Base-by-base conservation (phyloP, 192 early-diverging fungal species). In the Linnemannia hyalina region DNA sequence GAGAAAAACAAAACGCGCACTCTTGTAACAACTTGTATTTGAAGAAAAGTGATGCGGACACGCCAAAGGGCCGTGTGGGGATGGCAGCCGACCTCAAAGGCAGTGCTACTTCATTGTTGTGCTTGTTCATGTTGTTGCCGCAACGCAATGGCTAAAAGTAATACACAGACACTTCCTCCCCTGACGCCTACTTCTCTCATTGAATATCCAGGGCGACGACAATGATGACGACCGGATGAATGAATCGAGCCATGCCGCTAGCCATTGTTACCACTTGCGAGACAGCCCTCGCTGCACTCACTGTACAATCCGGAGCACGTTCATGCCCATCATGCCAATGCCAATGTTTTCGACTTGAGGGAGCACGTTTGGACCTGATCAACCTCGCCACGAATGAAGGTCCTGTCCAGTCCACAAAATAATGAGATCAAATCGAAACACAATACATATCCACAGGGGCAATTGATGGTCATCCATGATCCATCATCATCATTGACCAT, bases 141-240 rank as follows among this genome's bases (percentile, higher is more conserved):
- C 55, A 57, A 57, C 20, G 55, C 20, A 57, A 26, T 29, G 57
- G 57, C 29, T 65, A 32, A 65, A 60, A 60, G 22, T 29, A 65
- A 26, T 57, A 10, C 55, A 9, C 20, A 18, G 22, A 23, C n/a
- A 57, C 22, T 3, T 10, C 23, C 23, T 29, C 6, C 60, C 60
- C 60, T 65, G 60, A 65, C 60, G 60, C 60, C 60, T 26, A 65
- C 2, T 32, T 65, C 15, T 29, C 8, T 65, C 26, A 29, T 29
- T 29, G 13, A 15, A 35, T 4, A 65, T 10, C 60, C 60, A 65
- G 29, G 29, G 60, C 29, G 26, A 23, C 36, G n/a, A 68, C 13
- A 20, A 29, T 70, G 44, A 80, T 80, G 79, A 81, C 80, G 73
- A 71, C 36, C 68, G 23, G 42, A 81, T 81, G 80, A 65, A 60